Percentiles rank a stretch among this genome's conserved stretches.
Conservation (phyloP, 192 early-diverging fungal species). For the Entomortierella parvispora region DNA sequence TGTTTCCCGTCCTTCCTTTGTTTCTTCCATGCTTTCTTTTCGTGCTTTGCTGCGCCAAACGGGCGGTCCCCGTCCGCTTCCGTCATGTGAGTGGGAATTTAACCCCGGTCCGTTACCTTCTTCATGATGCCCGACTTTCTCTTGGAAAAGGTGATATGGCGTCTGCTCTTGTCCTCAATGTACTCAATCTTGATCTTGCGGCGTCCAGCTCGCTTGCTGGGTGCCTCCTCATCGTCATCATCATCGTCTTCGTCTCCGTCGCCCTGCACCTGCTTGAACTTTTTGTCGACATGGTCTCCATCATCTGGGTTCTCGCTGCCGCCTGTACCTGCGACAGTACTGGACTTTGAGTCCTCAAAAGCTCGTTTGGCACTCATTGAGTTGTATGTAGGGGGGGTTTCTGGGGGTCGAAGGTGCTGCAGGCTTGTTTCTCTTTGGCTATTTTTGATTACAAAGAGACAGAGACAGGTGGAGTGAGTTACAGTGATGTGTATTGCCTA, state of each 20-base stretch:
- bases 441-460: no score
- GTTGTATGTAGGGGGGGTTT: no score
- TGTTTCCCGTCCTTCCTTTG: not conserved
- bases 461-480: no score
- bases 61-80: not conserved
- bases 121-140: slow-evolving; percentile 99
- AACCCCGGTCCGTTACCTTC: slow-evolving; percentile 66
- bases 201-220: slow-evolving; percentile 78
- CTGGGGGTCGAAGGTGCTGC: no score
- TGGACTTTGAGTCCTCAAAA: not conserved
- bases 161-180: slow-evolving; percentile 92
- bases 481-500: no score
- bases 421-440: no score
- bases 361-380: no score
- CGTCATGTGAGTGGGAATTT: not conserved
- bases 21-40: not conserved
- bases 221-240: slow-evolving; percentile 64
- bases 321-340: not conserved
- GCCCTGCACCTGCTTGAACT: slow-evolving; percentile 55
- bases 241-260: slow-evolving; percentile 72
- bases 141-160: slow-evolving; percentile 96
- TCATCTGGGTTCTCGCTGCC: not conserved
- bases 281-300: slow-evolving; percentile 34
- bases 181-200: slow-evolving; percentile 98
- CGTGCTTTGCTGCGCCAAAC: not conserved